Evolutionary conservation across 2,329 filamentous ascomycete genomes (phyloP), one percentile per base, ranked within the genome.

Genomic region (Ramularia endophylla): DNA sequence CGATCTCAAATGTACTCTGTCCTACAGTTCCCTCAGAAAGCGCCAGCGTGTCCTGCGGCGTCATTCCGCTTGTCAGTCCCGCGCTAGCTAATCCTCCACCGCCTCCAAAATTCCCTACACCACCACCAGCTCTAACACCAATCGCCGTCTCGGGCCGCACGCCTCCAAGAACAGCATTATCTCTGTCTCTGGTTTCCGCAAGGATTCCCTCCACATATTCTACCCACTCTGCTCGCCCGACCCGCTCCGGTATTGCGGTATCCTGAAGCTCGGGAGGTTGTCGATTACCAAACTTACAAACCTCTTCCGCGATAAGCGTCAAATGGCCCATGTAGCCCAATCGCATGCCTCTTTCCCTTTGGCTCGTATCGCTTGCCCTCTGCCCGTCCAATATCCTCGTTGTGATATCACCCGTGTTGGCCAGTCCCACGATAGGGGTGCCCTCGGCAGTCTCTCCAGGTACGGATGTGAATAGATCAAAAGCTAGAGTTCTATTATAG

Each of bases 271-370:
- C 89, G 1, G 88, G 85, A 3, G 90, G 85, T 63, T 95, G 87
- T 40, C 92, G 81, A 65, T 95, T 92, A 27, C 88, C 95, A 60
- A 98, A 97, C 66, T 97, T 98, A 60, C 97, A 88, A 13, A 98
- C 92, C 65, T 98, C 92, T 65, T 98, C 92, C 20, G 92, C 90
- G 46, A 98, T 95, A 19, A 98, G 76, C 0, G 92, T 98, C 37
- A 98, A 72, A 64, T 98, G 92, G 3, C 92, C 92, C 89, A 98
- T 98, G 68, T 97, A 98, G 29, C 92, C 92, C 63, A 97, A 81
- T 36, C 92, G 83, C 65, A 94, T 95, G 63, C 86, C 88, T 50
- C 79, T 87, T 59, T 84, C 80, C 44, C 77, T 71, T 64, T 97
- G 87, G 0, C 87, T 86, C 61, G 86, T 82, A 57, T 97, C 90